Evolutionary conservation across 139 green algal genomes (phyloP), one percentile per base, ranked within the genome.

Genomic region (Eudorina sp.): DNA sequence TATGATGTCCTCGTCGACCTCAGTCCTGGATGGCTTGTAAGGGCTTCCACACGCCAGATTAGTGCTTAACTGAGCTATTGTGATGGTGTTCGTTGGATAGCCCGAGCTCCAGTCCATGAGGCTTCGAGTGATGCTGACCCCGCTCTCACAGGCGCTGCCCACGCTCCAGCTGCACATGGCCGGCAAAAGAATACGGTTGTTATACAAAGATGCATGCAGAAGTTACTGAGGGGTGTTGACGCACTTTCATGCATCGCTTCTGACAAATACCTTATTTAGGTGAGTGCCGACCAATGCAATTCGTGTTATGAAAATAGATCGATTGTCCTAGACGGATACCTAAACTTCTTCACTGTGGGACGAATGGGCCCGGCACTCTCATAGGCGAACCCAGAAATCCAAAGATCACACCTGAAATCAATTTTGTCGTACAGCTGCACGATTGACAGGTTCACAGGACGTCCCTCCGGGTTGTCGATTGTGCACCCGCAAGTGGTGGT

Each of bases 341-440:
- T n/a, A n/a, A n/a, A n/a, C n/a, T n/a, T n/a, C n/a, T n/a, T n/a
- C n/a, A n/a, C n/a, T n/a, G n/a, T n/a, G n/a, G n/a, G n/a, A n/a
- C n/a, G n/a, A n/a, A n/a, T n/a, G n/a, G n/a, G n/a, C n/a, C n/a
- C n/a, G n/a, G n/a, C n/a, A n/a, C n/a, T n/a, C n/a, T n/a, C n/a
- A n/a, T n/a, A n/a, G n/a, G n/a, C n/a, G n/a, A n/a, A n/a, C n/a
- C n/a, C n/a, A n/a, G n/a, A n/a, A n/a, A n/a, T n/a, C n/a, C n/a
- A n/a, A n/a, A n/a, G n/a, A n/a, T n/a, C n/a, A n/a, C n/a, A 75
- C 68, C 68, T 75, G 68, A 75, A 75, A 34, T n/a, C 31, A 27
- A 75, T 75, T 5, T 21, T 7, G 6, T 46, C 11, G 68, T 46
- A 75, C 31, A n/a, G 1, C 68, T 75, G 68, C 9, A n/a, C n/a